Evolutionary conservation across 139 green algal genomes (phyloP).

Genomic region (Pleodorina starrii): DNA sequence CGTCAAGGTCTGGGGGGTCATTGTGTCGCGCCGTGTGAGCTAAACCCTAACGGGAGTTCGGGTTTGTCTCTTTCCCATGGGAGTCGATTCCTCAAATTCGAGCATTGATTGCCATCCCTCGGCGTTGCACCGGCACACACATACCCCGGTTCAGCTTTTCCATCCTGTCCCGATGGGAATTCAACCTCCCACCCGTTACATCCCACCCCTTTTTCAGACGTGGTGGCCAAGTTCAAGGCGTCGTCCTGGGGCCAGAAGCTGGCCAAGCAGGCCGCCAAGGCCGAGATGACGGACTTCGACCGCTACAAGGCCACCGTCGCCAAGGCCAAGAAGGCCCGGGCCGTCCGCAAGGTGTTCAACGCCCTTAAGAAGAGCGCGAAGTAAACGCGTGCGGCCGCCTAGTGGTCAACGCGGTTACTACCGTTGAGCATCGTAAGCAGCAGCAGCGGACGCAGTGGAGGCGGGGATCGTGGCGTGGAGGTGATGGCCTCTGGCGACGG

Average conservation of each 20-base stretch:
- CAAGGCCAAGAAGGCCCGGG: conserved; percentile 77
- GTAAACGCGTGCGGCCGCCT: conserved; percentile 33
- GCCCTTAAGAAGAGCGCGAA: conserved; percentile 81
- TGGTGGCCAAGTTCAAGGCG: conserved; percentile 89
- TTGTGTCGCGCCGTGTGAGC: no score
- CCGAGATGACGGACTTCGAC: conserved; percentile 93
- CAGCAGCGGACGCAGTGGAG: conserved; percentile 14
- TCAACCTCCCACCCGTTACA: no score
- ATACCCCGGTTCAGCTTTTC: no score
- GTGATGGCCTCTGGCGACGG: background rate
- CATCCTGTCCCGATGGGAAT: no score
- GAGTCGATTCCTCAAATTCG: no score
- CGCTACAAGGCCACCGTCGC: conserved; percentile 88
- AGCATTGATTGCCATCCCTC: no score
- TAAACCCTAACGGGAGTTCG: no score
- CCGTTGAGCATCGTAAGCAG: background rate
- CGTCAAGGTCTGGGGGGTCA: no score
- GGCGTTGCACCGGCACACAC: no score
- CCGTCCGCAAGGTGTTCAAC: conserved; percentile 74
- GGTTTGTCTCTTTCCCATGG: no score
- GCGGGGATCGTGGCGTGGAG: background rate
- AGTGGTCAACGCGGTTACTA: background rate
- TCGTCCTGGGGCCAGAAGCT: conserved; percentile 94
- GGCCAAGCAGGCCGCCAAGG: conserved; percentile 76
- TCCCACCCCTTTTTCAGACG: conserved; percentile 69